Base-by-base conservation (phyloP, 1,284 basidiomycete species). In the Trichosporon faecale region DNA sequence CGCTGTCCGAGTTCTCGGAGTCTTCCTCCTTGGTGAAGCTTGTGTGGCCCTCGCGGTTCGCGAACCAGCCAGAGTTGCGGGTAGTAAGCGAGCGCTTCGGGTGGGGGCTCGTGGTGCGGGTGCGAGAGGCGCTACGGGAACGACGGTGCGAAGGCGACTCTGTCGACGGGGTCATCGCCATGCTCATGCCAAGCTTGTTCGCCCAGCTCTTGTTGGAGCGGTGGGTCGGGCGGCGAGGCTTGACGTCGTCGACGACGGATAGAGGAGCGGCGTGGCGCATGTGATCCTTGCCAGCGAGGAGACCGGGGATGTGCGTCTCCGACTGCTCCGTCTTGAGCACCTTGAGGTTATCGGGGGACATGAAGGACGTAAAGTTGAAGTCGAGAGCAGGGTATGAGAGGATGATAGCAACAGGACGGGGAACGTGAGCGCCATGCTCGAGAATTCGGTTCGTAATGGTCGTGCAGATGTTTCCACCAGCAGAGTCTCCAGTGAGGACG, bases 321-420 rank as follows among this genome's bases (percentile, higher is more conserved):
- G 92, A 93, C 77, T 94, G 91, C 77, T 94, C 93, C 18, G 85
- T 83, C 66, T 91, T 88, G 12, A 98, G 86, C 12, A 96, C 91
- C 4, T 89, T 88, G 64, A 98, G 86, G 81, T 97, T 91, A 23
- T 88, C 88, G 1, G 91, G 90, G 0, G 94, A 90, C 95, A 98
- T 98, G 96, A 96, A 99, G 27, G 94, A 94, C 0, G 92, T 93
- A 80, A 95, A 98, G 81, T 97, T 96, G 85, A 99, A 98, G 81
- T 98, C 96, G 66, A 98, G 88, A 21, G 85, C 85, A 2, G 86
- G 85, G 74, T 88, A 88, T 86, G 92, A 70, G 67, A 97, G 88
- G 27, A 97, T 89, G 66, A 98, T 85, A 0, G 93, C 91, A 61
- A 91, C 85, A 0, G 96, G 96, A 27, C 85, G 85, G 12, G 84